These are phyloP conservation scores for Ciborinia camelliae DNA, from an alignment of 2,329 filamentous ascomycete species.

Conservation along the genomic window DNA sequence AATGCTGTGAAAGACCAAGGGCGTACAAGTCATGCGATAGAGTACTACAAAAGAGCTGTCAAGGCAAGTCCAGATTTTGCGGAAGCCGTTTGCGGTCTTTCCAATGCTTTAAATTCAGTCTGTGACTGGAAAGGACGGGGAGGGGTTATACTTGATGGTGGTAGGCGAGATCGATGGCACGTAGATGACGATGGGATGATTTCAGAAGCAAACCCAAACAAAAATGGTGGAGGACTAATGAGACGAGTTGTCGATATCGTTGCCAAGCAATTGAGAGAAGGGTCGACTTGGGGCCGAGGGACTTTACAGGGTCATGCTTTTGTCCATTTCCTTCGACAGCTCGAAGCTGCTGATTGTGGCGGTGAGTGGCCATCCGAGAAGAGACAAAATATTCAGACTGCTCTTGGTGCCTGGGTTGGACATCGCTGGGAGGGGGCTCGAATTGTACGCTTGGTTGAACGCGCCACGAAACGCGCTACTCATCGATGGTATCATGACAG, in stretches of 20 bases:
- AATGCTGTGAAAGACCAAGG: constrained; percentile 98
- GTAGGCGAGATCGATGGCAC: constrained; percentile 85
- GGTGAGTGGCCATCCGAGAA: constrained; percentile 38
- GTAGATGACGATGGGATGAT: constrained; percentile 83
- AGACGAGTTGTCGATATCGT: constrained; percentile 90
- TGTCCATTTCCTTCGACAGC: constrained; percentile 39
- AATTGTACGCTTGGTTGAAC: constrained; percentile 77
- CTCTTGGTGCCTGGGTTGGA: constrained; percentile 60
- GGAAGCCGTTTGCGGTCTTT: constrained; percentile 92
- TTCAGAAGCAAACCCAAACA: constrained; percentile 62
- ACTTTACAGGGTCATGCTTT: constrained; percentile 57
- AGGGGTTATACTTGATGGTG: constrained; percentile 71
- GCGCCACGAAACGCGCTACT: constrained; percentile 70
- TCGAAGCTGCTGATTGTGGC: constrained; percentile 37
- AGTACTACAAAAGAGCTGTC: constrained; percentile 87
- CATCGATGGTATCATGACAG: constrained; percentile 88
- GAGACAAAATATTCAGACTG: constrained; percentile 37
- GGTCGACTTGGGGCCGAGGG: constrained; percentile 79
- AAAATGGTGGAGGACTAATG: constrained; percentile 72
- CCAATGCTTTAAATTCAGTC: constrained; percentile 92
- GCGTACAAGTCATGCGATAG: constrained; percentile 84
- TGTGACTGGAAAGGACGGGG: constrained; percentile 92
- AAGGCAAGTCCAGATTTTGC: constrained; percentile 92
- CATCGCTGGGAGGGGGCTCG: constrained; percentile 86
- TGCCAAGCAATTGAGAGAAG: constrained; percentile 79